Conservation (phyloP, 768 basidiomycete species). For the Saitozyma sp. region DNA sequence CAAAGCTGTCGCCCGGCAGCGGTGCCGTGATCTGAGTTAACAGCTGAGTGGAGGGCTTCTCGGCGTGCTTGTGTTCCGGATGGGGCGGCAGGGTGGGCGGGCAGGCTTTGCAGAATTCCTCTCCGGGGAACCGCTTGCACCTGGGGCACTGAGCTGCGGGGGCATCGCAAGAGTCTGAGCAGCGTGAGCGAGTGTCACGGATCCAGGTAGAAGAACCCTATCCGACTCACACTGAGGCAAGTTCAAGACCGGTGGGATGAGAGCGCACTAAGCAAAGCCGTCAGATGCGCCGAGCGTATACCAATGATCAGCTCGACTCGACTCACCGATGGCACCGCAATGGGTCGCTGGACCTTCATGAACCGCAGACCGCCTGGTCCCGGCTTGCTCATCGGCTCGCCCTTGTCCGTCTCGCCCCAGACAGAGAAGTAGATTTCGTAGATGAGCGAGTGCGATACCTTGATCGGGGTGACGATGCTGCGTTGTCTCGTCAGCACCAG, state of each 20-base stretch:
- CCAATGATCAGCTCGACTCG: not conserved
- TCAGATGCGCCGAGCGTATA: not conserved
- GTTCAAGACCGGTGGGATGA: constrained; percentile 15
- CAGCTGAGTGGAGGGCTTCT: not conserved
- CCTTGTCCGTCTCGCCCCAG: constrained; percentile 29
- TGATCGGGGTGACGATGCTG: constrained; percentile 16
- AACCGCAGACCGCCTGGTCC: constrained; percentile 32
- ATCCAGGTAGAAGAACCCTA: not conserved
- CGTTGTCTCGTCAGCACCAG: not conserved
- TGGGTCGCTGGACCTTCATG: constrained; percentile 26
- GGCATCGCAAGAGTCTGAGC: not conserved
- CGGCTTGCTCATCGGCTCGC: constrained; percentile 13
- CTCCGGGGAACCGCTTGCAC: constrained; percentile 4
- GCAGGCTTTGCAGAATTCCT: constrained; percentile 6
- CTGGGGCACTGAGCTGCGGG: not conserved
- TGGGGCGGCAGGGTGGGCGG: constrained; percentile 7
- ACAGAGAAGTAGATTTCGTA: constrained; percentile 42
- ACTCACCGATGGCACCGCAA: constrained; percentile 39
- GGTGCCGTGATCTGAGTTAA: too few species aligned
- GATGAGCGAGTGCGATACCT: constrained; percentile 24
- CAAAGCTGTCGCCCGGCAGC: too few species aligned
- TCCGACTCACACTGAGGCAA: constrained; percentile 16
- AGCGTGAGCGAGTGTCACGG: not conserved
- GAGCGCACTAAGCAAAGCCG: constrained; percentile 4
- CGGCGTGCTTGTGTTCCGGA: constrained; percentile 3